These are phyloP conservation scores for Pleurotus giganteus DNA, from an alignment of 768 basidiomycete species.

Conservation along the genomic window DNA sequence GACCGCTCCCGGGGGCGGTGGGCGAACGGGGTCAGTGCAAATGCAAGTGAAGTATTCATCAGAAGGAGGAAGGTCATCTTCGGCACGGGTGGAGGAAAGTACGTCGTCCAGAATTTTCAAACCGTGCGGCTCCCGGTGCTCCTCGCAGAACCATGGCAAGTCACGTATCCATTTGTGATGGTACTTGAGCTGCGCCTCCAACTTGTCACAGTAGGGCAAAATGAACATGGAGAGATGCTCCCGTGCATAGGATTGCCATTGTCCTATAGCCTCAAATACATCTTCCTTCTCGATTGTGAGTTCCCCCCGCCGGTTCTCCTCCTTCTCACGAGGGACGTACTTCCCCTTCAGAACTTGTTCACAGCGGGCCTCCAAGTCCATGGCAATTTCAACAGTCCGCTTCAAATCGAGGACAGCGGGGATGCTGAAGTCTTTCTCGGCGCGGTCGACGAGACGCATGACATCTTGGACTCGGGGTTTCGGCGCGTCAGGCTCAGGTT, in stretches of 20 bases:
- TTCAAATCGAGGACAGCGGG: constrained; percentile 63
- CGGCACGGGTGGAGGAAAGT: constrained; percentile 66
- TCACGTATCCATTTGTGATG: constrained; percentile 74
- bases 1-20: constrained; percentile 68
- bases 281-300: constrained; percentile 44
- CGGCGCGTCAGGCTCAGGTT: constrained; percentile 48
- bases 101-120: constrained; percentile 72
- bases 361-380: constrained; percentile 73
- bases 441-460: constrained; percentile 61
- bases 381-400: constrained; percentile 71
- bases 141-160: constrained; percentile 76
- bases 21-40: constrained; percentile 71
- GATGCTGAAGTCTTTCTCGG: constrained; percentile 78
- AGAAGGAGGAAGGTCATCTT: constrained; percentile 75
- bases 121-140: constrained; percentile 64
- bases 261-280: constrained; percentile 67
- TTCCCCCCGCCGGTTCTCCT: constrained; percentile 34
- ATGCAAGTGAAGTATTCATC: constrained; percentile 88
- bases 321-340: constrained; percentile 43
- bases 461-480: constrained; percentile 71
- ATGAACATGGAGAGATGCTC: constrained; percentile 72
- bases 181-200: constrained; percentile 62
- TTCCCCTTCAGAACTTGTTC: constrained; percentile 69
- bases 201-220: constrained; percentile 68
- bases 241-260: constrained; percentile 72